These are phyloP conservation scores for Avena insularis DNA, from an alignment of 176 grass and related monocot species.

Conservation along the genomic window DNA sequence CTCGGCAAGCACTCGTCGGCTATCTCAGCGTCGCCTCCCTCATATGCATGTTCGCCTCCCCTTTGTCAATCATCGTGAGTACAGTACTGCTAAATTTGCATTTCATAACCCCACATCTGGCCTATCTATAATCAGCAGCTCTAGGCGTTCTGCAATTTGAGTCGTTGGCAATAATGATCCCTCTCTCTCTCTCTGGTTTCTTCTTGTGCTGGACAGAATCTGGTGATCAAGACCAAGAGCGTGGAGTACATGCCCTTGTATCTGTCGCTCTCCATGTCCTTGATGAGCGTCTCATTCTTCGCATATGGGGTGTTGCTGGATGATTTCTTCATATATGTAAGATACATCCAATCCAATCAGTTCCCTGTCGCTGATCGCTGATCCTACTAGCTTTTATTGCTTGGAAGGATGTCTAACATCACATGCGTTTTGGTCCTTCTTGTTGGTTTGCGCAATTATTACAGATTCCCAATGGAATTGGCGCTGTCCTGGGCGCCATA, in stretches of 20 bases:
- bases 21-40: constrained; percentile 92
- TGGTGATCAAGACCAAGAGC: constrained; percentile 87
- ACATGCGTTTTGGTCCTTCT: constrained; percentile 15
- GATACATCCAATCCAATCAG: not conserved
- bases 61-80: constrained; percentile 84
- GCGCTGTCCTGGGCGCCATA: constrained; percentile 66
- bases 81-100: not conserved
- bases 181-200: not conserved
- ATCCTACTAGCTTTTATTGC: not conserved
- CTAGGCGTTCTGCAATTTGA: not conserved
- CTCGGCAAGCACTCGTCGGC: constrained; percentile 69
- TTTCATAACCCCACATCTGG: not conserved
- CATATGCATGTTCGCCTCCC: constrained; percentile 95
- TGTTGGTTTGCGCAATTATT: constrained; percentile 37
- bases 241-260: constrained; percentile 99
- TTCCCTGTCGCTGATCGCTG: constrained; percentile 1
- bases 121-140: not conserved
- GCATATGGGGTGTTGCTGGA: constrained; percentile 69
- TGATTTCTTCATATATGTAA: constrained; percentile 99
- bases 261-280: constrained; percentile 85
- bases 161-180: not conserved
- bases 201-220: constrained; percentile 51
- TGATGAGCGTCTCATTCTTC: constrained; percentile 94
- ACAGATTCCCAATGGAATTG: constrained; percentile 92
- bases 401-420: constrained; percentile 31